Conservation (phyloP, 1,139 yeast species). For the Geotrichum citri-aurantii region DNA sequence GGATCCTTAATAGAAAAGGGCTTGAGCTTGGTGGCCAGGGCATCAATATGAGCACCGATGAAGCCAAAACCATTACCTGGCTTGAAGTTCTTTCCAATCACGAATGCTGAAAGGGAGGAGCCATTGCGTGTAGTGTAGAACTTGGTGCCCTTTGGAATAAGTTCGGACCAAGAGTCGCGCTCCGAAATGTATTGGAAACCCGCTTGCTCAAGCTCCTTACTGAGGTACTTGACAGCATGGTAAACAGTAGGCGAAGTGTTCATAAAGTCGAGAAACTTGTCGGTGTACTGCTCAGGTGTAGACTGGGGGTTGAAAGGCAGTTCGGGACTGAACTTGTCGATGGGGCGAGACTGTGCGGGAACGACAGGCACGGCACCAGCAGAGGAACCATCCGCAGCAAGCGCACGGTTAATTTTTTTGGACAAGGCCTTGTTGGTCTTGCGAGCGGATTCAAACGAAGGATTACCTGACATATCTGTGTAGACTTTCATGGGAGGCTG, state of each 20-base stretch:
- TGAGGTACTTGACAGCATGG: constrained; percentile 69
- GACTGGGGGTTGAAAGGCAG: constrained; percentile 17
- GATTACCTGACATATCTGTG: constrained; percentile 1
- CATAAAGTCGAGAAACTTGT: constrained; percentile 69
- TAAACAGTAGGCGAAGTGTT: constrained; percentile 87
- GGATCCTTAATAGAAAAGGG: constrained; percentile 70
- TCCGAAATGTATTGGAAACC: constrained; percentile 57
- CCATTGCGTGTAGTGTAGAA: constrained; percentile 75
- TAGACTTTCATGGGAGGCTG: not conserved
- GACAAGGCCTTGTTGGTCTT: constrained; percentile 3
- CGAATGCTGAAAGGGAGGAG: constrained; percentile 77
- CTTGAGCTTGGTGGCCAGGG: constrained; percentile 68
- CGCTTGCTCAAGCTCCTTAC: constrained; percentile 30
- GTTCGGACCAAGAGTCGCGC: constrained; percentile 58
- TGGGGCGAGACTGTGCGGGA: not conserved
- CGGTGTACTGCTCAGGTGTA: constrained; percentile 26
- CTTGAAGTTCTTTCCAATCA: constrained; percentile 58
- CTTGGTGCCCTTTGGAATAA: constrained; percentile 49
- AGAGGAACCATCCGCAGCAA: not conserved
- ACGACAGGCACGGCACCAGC: not conserved
- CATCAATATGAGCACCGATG: constrained; percentile 90
- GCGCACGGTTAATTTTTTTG: not conserved
- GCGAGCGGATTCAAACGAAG: constrained; percentile 8
- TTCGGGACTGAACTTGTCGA: constrained; percentile 14
- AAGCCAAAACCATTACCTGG: constrained; percentile 80